A percentile compares a stretch with the other conserved stretches of the same genome.
phyloP scores from a whole-genome alignment of 805 yeast genomes.

The Wickerhamomyces rabaulensis region DNA sequence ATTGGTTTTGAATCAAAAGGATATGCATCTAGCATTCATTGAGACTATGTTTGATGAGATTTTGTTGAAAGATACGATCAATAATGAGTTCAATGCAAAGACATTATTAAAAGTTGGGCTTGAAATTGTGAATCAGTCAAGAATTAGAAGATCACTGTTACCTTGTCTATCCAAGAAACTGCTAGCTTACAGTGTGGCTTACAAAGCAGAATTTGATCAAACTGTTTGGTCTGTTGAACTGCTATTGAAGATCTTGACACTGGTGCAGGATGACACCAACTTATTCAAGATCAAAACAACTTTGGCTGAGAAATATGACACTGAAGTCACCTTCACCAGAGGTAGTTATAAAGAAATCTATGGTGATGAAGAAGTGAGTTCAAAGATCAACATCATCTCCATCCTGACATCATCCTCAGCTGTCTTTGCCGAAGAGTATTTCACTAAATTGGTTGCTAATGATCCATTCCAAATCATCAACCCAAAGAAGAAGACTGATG shows the following conservation, averaged over 20 bases:
- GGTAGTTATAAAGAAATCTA: conserved; percentile 43
- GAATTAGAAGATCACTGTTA: conserved; percentile 62
- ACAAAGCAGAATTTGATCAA: conserved; percentile 31
- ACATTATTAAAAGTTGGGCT: conserved; percentile 27
- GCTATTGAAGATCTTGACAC: conserved; percentile 39
- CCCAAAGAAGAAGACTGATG: conserved; percentile 56
- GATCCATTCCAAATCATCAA: conserved; percentile 37
- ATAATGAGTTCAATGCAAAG: conserved; percentile 24
- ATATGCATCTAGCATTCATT: conserved; percentile 54
- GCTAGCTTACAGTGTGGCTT: conserved; percentile 35
- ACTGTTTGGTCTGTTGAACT: conserved; percentile 47
- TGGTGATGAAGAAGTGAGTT: conserved; percentile 53
- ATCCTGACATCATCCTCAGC: conserved; percentile 33
- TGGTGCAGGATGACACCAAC: conserved; percentile 50
- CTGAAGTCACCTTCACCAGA: conserved; percentile 30
- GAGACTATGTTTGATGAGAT: conserved; percentile 39
- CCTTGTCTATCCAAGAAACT: conserved; percentile 51
- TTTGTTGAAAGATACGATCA: conserved; percentile 34
- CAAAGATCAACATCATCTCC: conserved; percentile 45
- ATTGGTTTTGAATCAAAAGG: conserved; percentile 58
- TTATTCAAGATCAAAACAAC: conserved; percentile 56
- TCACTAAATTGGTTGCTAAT: conserved; percentile 23
- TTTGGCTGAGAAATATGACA: conserved; percentile 49
- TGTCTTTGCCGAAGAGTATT: conserved; percentile 19
- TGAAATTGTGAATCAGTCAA: conserved; percentile 43